A percentile compares a stretch with the other conserved stretches of the same genome.
These are phyloP conservation scores for Nemania bipapillata DNA, from an alignment of 2,329 filamentous ascomycete species.

Conservation along the genomic window DNA sequence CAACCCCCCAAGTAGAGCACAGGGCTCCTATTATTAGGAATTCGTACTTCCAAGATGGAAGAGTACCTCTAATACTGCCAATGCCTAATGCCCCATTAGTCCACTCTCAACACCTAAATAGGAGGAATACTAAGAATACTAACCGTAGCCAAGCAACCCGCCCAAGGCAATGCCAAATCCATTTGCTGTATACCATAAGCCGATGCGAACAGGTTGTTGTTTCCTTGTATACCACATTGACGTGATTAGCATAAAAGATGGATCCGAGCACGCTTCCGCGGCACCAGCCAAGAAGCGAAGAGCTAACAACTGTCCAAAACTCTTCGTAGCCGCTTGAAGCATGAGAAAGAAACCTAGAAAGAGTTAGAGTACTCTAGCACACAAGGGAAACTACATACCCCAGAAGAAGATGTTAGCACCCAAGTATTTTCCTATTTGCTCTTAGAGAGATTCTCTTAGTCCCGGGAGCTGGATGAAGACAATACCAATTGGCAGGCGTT, in stretches of 20 bases:
- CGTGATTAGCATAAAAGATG: conserved; percentile 68
- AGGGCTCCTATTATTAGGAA: conserved; percentile 57
- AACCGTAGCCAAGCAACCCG: conserved; percentile 64
- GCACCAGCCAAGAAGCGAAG: conserved; percentile 65
- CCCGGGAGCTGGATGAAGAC: conserved; percentile 43
- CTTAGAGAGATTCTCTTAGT: conserved; percentile 5
- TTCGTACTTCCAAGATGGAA: conserved; percentile 60
- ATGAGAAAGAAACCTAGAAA: conserved; percentile 59
- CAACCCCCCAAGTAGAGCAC: conserved; percentile 52
- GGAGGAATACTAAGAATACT: conserved; percentile 37
- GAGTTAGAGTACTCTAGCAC: background rate
- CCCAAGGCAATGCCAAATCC: conserved; percentile 66
- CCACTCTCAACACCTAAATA: background rate
- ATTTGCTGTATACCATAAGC: conserved; percentile 66
- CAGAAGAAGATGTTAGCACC: conserved; percentile 59
- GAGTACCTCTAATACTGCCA: conserved; percentile 62
- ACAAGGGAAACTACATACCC: conserved; percentile 39
- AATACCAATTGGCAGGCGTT: conserved; percentile 62
- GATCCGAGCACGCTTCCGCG: conserved; percentile 66
- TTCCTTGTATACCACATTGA: conserved; percentile 68
- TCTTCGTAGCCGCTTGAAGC: conserved; percentile 62
- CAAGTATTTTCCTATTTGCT: conserved; percentile 61
- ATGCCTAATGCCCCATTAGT: conserved; percentile 51
- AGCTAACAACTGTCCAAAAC: conserved; percentile 62
- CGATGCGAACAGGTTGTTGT: conserved; percentile 67